Evolutionary conservation across 805 yeast species (phyloP), one percentile per base, ranked within the genome.

Genomic region (Candida suzukii): DNA sequence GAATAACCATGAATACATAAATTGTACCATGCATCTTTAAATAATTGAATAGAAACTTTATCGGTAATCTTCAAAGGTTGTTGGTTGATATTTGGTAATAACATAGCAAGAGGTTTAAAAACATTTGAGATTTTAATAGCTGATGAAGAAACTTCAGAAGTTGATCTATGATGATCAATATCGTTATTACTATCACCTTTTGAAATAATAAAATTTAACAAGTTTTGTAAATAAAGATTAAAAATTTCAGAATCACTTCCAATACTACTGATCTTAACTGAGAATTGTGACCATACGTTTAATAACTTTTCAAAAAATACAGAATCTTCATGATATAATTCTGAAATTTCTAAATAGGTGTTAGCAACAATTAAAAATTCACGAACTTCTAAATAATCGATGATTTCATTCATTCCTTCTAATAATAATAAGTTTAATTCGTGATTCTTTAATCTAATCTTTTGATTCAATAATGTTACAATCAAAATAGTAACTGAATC

Each of bases 21-120:
- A 54, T 91, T 93, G 60, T 87, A 88, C 99, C 99, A 93, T 35
- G 88, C 78, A 60, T 93, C 84, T 54, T 95, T 74, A 67, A 91
- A 87, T 44, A 80, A 66, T 36, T 73, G 70, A 37, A 78, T 65
- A 1, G 78, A 65, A 2, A 65, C 66, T 31, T 76, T 74, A 47
- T 81, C 76, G 9, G 57, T 58, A 52, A 71, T 48, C 14, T 54
- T 55, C 19, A 67, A 52, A 0, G 83, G 78, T 5, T 56, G 49
- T 24, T 71, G 70, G 27, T 68, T 67, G 7, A 71, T 67, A 29
- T 67, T 63, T 3, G 96, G 96, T 41, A 90, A 63, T 31, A 90
- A 61, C 20, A 68, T 70, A 0, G 97, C 93, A 45, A 91, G 68
- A 0, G 96, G 96, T 31, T 68, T 72, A 41, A 93, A 67, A 47